Base-by-base conservation (phyloP, 305 asterid species). In the Fraxinus angustifolia region DNA sequence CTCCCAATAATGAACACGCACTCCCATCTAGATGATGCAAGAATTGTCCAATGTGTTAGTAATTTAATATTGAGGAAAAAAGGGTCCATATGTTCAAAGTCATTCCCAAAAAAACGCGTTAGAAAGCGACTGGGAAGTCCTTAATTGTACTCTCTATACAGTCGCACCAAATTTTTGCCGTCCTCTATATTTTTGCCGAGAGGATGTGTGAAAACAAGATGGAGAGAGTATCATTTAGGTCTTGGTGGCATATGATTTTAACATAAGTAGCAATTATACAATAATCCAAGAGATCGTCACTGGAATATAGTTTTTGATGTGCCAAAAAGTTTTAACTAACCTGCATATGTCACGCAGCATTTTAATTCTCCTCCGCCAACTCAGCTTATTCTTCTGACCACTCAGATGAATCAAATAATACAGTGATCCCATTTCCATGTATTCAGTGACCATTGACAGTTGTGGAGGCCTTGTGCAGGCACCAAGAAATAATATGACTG, bases 331-430 rank as follows among this genome's bases (percentile, higher is more conserved):
- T 58, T 79, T 16, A 73, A 80, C 92, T 79, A 80, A 96, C 99
- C 99, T 93, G 99, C 99, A 94, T 84, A 96, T 93, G 89, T 96
- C 99, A 56, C 99, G 97, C 78, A 96, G 90, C 97, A 96, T 96
- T 90, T 91, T 94, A 85, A 96, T 90, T 87, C 85, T 93, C 87
- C 93, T 89, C 83, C 97, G 91, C 98, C 98, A 93, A 88, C 87
- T 93, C 48, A 93, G 89, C 88, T 87, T 92, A 91, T 90, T 91
- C 89, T 94, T 96, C 89, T 93, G 99, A 83, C 98, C 98, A 82
- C 99, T 94, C 78, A 89, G 83, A 86, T 96, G 98, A 82, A 96
- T 91, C 93, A 96, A 89, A 84, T 90, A 87, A 80, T 93, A 96
- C 38, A 93, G 81, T 8, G 97, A 93, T 71, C 97, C 99, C 98